Evolutionary conservation across 306 rosid genomes (phyloP), one percentile per base, ranked within the genome.

Genomic region (Cicer bijugum): DNA sequence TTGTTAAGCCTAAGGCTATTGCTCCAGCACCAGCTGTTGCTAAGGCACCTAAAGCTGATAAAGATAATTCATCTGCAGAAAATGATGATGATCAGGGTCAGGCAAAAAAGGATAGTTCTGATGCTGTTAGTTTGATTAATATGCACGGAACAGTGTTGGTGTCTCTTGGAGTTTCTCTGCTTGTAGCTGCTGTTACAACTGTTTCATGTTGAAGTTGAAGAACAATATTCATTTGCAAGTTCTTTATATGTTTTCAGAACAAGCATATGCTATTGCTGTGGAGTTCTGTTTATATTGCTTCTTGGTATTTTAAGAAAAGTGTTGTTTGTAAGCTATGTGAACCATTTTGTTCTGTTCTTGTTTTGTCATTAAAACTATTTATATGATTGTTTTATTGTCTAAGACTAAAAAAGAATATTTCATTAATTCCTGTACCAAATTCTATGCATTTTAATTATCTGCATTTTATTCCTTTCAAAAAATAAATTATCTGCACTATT

Each of bases 21-120:
- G 89, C 91, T 5, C 89, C 85, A 0, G 85, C 88, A 1, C 85
- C 89, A 1, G 80, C 81, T 9, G 19, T 78, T 0, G 80, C 83
- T 7, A 78, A 74, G 38, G 78, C 83, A 6, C 76, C 89, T 1
- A 85, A 87, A 78, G 74, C 88, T 40, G 81, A 78, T 39, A 81
- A 81, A 75, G 85, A 84, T 4, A 81, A 78, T 46, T 60, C 86
- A 3, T 61, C 86, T 12, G 58, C 45, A 8, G 75, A 78, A 28
- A 28, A 28, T 15, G 86, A 75, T 9, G 81, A 68, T 23, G 75
- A 74, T 42, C 77, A 82, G 12, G 4, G 4, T 52, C 81, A 63
- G 38, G 52, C 40, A 55, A 38, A 15, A 7, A 69, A 82, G 78
- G 64, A 69, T 8, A 75, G 64, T 4, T 84, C 88, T 40, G 62